Conservation (phyloP, 208 protist species). For the Crithidia sp. region DNA sequence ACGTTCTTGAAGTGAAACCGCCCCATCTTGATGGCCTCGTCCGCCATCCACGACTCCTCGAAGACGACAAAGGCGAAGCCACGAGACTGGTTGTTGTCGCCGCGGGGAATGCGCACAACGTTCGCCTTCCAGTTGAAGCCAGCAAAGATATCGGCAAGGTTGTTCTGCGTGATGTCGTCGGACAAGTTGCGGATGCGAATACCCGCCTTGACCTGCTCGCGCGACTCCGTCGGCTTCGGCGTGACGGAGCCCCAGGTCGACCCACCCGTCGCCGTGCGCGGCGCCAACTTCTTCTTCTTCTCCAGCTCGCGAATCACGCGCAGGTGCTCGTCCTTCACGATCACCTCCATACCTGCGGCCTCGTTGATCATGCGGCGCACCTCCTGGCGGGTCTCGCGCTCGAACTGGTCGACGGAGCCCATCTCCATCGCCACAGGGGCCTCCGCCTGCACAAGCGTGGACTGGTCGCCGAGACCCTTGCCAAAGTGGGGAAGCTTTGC, state of each 20-base stretch:
- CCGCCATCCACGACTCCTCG: slow-evolving; percentile 45
- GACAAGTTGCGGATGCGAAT: slow-evolving; percentile 84
- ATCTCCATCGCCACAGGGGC: slow-evolving; percentile 80
- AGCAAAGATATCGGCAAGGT: slow-evolving; percentile 80
- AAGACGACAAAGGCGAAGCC: slow-evolving; percentile 89
- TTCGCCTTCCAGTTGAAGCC: slow-evolving; percentile 53
- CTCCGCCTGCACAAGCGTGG: slow-evolving; percentile 57
- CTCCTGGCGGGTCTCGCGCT: slow-evolving; percentile 75
- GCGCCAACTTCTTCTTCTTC: slow-evolving; percentile 44
- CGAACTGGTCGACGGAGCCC: slow-evolving; percentile 72
- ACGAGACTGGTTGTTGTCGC: slow-evolving; percentile 59
- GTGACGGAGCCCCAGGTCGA: slow-evolving; percentile 54
- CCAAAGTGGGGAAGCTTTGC: slow-evolving; percentile 59
- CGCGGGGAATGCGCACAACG: slow-evolving; percentile 61
- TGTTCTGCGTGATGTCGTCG: slow-evolving; percentile 80
- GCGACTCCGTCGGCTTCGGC: slow-evolving; percentile 33
- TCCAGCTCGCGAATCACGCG: slow-evolving; percentile 46
- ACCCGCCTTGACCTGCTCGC: slow-evolving; percentile 51
- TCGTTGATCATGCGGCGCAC: slow-evolving; percentile 81
- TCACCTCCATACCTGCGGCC: slow-evolving; percentile 46
- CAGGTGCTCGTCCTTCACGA: slow-evolving; percentile 69
- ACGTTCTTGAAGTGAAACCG: slow-evolving; percentile 84
- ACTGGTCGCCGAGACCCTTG: slow-evolving; percentile 46
- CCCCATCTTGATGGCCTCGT: slow-evolving; percentile 37
- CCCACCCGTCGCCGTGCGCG: slow-evolving; percentile 29